Evolutionary conservation across 2,329 filamentous ascomycete species (phyloP).

Genomic region (Clonostachys chloroleuca): DNA sequence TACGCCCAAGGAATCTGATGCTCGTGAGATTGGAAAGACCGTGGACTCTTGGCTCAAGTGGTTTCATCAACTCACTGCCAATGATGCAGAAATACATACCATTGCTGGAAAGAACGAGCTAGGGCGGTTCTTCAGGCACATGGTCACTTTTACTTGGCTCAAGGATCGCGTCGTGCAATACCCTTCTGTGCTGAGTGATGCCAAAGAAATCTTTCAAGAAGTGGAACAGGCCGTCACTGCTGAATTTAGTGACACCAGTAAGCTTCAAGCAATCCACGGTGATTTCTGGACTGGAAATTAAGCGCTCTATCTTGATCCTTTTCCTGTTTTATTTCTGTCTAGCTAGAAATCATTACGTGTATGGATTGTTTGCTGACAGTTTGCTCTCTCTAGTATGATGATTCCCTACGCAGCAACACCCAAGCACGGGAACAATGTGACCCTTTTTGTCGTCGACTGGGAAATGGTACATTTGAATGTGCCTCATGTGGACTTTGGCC

Average conservation of each 20-base stretch:
- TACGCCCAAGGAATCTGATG: not conserved
- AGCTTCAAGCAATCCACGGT: constrained; percentile 42
- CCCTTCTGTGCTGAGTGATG: not conserved
- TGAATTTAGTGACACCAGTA: not conserved
- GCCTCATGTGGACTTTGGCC: constrained; percentile 47
- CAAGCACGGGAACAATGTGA: constrained; percentile 15
- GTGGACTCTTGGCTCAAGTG: not conserved
- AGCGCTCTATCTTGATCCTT: constrained; percentile 9
- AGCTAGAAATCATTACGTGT: not conserved
- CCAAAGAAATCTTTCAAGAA: not conserved
- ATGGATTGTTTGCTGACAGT: not conserved
- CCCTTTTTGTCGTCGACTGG: constrained; percentile 54
- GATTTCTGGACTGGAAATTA: constrained; percentile 61
- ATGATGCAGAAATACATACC: constrained; percentile 26
- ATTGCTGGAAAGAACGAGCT: constrained; percentile 25
- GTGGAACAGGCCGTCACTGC: not conserved
- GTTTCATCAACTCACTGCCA: not conserved
- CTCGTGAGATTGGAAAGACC: not conserved
- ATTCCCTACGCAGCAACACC: constrained; percentile 29
- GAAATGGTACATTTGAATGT: constrained; percentile 48
- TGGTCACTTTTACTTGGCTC: constrained; percentile 43
- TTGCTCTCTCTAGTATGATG: constrained; percentile 32
- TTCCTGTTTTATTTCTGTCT: too few species aligned
- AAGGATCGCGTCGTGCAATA: constrained; percentile 19
- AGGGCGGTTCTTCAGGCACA: constrained; percentile 46